phyloP scores from a whole-genome alignment of 2,329 filamentous ascomycete genomes.

The Pleoardoris graminearum region DNA sequence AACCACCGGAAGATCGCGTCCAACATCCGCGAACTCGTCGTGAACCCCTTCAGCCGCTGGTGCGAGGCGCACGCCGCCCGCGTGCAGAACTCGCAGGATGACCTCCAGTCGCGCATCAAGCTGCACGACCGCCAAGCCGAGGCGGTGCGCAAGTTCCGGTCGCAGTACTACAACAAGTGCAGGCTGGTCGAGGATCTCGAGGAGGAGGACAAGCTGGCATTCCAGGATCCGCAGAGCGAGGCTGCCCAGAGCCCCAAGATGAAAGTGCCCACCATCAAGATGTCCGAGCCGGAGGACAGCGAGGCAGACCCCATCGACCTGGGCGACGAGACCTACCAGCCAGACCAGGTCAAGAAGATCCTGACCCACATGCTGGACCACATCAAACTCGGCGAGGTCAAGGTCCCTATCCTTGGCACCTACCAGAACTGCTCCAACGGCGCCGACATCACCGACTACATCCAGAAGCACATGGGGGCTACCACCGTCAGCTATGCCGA shows the following conservation, averaged over 20 bases:
- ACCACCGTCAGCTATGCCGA: constrained; percentile 89
- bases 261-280: constrained; percentile 84
- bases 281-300: constrained; percentile 68
- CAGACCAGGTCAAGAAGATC: constrained; percentile 89
- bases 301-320: constrained; percentile 87
- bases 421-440: constrained; percentile 93
- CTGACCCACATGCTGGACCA: constrained; percentile 82
- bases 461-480: constrained; percentile 84
- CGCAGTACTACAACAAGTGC: constrained; percentile 98
- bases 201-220: constrained; percentile 97
- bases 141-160: constrained; percentile 86
- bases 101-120: constrained; percentile 88
- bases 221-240: constrained; percentile 75
- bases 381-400: constrained; percentile 86
- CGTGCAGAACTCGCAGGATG: constrained; percentile 91
- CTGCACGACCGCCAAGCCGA: constrained; percentile 91
- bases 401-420: constrained; percentile 91
- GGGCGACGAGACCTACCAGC: constrained; percentile 82
- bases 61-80: constrained; percentile 91
- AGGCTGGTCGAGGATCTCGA: constrained; percentile 93
- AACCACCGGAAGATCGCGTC: constrained; percentile 95
- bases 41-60: constrained; percentile 93
- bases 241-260: constrained; percentile 54
- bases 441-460: constrained; percentile 92
- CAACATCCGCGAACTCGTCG: constrained; percentile 93